Evolutionary conservation across 306 rosid genomes (phyloP), one percentile per base, ranked within the genome.

Genomic region (Betula pendula): DNA sequence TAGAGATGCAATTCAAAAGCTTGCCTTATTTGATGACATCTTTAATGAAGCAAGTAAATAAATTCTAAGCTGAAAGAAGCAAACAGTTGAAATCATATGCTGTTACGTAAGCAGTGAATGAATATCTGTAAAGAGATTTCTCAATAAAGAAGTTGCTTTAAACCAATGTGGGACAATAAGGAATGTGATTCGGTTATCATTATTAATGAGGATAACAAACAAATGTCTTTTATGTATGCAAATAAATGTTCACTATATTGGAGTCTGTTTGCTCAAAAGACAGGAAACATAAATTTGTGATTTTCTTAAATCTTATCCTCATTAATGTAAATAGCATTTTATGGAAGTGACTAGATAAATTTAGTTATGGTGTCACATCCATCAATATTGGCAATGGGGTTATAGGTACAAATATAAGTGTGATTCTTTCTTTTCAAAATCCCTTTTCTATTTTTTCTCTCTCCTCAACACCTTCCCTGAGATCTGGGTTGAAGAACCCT

Each of bases 61-160:
- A 65, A 35, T 33, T 20, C 68, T 35, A 38, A 65, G 22, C 70
- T 65, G 35, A 65, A n/a, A 65, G 20, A 38, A 35, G 70, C 25
- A 17, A 40, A 33, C 45, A 65, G 7, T 17, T 35, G 25, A 65
- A 65, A 35, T 65, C 45, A 22, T 65, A 7, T 65, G 5, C 8
- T 35, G 47, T 65, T 40, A 19, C 27, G 17, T 33, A 17, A 65
- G 6, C 45, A 65, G 70, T 65, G 47, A 38, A 35, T 65, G 16
- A 31, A 65, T 33, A 33, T 19, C 45, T 65, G 38, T 33, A 65
- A 65, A 38, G 47, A 65, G 70, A 65, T 19, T 65, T 65, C 47
- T 31, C 11, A 65, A 38, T 9, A 35, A 59, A 59, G 42, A 59
- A 29, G 67, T 59, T 59, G 16, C 67, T 59, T 50, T 27, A 59